phyloP scores from a whole-genome alignment of 306 rosid species.

The Sindora glabra region DNA sequence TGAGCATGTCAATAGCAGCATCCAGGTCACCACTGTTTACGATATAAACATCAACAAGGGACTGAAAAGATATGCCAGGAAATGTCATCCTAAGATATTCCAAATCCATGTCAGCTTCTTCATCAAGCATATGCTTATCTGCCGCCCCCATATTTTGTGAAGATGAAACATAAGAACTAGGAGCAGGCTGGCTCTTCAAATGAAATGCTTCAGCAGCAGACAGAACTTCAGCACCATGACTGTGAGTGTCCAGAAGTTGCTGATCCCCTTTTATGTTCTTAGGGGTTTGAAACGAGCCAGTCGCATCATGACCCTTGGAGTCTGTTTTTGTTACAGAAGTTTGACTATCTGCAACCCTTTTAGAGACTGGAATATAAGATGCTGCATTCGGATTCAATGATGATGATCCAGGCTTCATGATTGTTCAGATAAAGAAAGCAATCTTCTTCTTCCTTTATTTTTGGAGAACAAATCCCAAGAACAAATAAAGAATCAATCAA shows the following conservation, averaged over 20 bases:
- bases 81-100: slow-evolving; percentile 61
- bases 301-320: slow-evolving; percentile 19
- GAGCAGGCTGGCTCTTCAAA: slow-evolving; percentile 27
- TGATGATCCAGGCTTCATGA: slow-evolving; percentile 51
- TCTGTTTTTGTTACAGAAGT: slow-evolving; percentile 15
- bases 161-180: slow-evolving; percentile 30
- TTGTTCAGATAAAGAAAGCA: slow-evolving; percentile 7
- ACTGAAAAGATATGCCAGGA: slow-evolving; percentile 55
- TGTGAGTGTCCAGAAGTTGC: slow-evolving; percentile 6
- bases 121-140: slow-evolving; percentile 35
- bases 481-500: slow-evolving; percentile 8
- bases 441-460: neutral
- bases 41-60: slow-evolving; percentile 61
- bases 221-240: slow-evolving; percentile 9
- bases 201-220: slow-evolving; percentile 10
- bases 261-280: slow-evolving; percentile 23
- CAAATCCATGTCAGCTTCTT: slow-evolving; percentile 56
- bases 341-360: slow-evolving; percentile 36
- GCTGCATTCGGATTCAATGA: slow-evolving; percentile 80
- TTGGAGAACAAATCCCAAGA: too few species aligned
- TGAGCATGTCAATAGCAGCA: slow-evolving; percentile 70
- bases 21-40: slow-evolving; percentile 60
- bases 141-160: slow-evolving; percentile 25
- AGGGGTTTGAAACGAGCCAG: slow-evolving; percentile 30
- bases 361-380: slow-evolving; percentile 59